Percentiles rank a stretch among this genome's conserved stretches.
phyloP scores from a whole-genome alignment of 768 basidiomycete species.

The Mycena sanguinolenta region DNA sequence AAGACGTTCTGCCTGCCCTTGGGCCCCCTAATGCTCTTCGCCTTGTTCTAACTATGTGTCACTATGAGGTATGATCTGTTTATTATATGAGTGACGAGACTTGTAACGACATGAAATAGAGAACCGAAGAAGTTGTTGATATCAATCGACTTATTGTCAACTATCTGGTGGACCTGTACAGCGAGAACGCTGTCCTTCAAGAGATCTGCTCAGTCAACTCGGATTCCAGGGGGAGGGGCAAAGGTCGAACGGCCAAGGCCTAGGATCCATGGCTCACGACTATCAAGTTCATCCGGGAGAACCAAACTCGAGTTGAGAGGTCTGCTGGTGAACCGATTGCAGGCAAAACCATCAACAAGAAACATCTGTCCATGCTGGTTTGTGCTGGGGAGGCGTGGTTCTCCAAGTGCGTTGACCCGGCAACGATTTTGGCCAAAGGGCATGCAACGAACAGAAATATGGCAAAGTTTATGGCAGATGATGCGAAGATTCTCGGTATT shows the following conservation, averaged over 20 bases:
- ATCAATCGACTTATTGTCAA: background rate
- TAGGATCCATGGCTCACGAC: background rate
- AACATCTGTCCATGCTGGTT: too few relatives aligned
- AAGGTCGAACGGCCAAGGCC: background rate
- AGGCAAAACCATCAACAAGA: too few relatives aligned
- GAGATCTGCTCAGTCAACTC: background rate
- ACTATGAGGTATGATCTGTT: too few relatives aligned
- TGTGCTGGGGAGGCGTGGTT: too few relatives aligned
- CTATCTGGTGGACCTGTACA: background rate
- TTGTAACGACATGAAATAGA: background rate
- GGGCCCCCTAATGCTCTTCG: background rate
- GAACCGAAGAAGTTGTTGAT: background rate
- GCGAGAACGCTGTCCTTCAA: background rate
- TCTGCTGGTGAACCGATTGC: too few relatives aligned
- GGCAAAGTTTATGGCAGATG: too few relatives aligned
- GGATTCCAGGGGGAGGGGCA: background rate
- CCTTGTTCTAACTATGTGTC: background rate
- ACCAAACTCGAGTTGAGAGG: too few relatives aligned
- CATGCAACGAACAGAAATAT: too few relatives aligned
- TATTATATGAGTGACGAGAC: too few relatives aligned
- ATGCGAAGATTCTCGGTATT: too few relatives aligned
- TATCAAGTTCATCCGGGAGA: background rate
- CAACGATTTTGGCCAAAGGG: too few relatives aligned
- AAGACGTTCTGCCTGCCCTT: background rate
- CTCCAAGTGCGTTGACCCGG: too few relatives aligned